These are phyloP conservation scores for Ophiostoma perfectum DNA, from an alignment of 2,329 filamentous ascomycete species.

Conservation along the genomic window DNA sequence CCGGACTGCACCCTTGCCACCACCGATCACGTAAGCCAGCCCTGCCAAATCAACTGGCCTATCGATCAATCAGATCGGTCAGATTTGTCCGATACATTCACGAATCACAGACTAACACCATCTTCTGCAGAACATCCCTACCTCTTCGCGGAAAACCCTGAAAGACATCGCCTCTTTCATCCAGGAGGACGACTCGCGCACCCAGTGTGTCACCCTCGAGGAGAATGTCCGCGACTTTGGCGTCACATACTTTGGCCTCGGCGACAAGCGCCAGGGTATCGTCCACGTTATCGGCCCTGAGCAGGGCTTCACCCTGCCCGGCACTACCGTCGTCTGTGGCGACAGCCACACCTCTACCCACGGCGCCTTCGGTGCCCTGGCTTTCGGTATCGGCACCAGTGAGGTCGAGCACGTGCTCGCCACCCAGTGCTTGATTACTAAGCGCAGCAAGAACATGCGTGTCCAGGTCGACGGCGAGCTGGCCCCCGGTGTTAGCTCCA, in stretches of 20 bases:
- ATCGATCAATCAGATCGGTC: not conserved
- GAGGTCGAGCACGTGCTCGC: conserved; percentile 98
- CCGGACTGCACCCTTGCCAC: conserved; percentile 96
- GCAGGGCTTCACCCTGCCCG: conserved; percentile 96
- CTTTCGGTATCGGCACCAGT: conserved; percentile 95
- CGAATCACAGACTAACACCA: not conserved
- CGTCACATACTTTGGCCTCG: conserved; percentile 93
- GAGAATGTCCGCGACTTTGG: conserved; percentile 96
- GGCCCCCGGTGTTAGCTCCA: conserved; percentile 85
- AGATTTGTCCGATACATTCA: not conserved
- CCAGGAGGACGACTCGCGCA: conserved; percentile 85
- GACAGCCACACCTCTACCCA: conserved; percentile 98
- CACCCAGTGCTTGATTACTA: conserved; percentile 90
- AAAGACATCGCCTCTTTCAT: conserved; percentile 94
- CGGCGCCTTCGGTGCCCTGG: conserved; percentile 89
- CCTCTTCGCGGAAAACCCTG: conserved; percentile 80
- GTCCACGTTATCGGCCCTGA: conserved; percentile 98
- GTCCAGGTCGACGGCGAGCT: conserved; percentile 91
- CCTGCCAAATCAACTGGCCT: not conserved
- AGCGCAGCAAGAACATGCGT: conserved; percentile 97
- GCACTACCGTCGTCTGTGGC: conserved; percentile 93
- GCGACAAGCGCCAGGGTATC: conserved; percentile 94
- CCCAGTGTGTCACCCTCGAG: conserved; percentile 93
- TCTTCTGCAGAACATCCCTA: conserved; percentile 74
- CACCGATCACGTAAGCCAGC: conserved; percentile 78